Evolutionary conservation across 2,329 filamentous ascomycete species (phyloP), one percentile per base, ranked within the genome.

Genomic region (Cucurbitaria berberidis): DNA sequence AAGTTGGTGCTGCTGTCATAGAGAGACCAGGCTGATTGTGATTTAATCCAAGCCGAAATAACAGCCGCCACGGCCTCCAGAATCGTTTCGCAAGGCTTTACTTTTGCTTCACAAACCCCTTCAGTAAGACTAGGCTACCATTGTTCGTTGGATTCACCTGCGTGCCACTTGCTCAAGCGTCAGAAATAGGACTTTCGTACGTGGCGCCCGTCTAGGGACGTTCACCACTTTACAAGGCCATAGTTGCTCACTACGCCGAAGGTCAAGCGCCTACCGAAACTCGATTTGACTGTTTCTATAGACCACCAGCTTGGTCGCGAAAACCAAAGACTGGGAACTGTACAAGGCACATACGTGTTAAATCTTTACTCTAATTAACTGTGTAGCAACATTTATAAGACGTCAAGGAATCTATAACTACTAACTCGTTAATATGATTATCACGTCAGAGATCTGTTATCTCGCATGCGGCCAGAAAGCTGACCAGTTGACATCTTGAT

Each of bases 251-350:
- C n/a, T n/a, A 34, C 30, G 5, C 16, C 13, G 3, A 13, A 4
- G 8, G 16, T 7, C 27, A 30, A 11, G 11, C 27, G 11, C 27
- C 27, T 30, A 30, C 27, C 9, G 30, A 34, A n/a, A 30, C 5
- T 34, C 13, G 30, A 16, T 3, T 34, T 34, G 21, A 11, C 16
- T 2, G 16, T 21, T 18, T 26, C 48, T n/a, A 63, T 61, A 53
- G 40, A 21, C 58, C 62, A 24, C 58, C 59, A 50, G 32, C 48
- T 40, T 45, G 35, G 24, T 32, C 52, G 24, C 62, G 56, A 51
- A 64, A 63, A 50, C 30, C 48, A 9, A 67, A 67, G 39, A 56
- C 24, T 68, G 58, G 64, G 59, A 59, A 36, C 61, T 61, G 29
- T 53, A 63, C 26, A 67, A 66, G 24, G 36, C n/a, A 5, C 48